Conservation (phyloP, 2,329 filamentous ascomycete genomes). For the Lasiodiplodia sp. region DNA sequence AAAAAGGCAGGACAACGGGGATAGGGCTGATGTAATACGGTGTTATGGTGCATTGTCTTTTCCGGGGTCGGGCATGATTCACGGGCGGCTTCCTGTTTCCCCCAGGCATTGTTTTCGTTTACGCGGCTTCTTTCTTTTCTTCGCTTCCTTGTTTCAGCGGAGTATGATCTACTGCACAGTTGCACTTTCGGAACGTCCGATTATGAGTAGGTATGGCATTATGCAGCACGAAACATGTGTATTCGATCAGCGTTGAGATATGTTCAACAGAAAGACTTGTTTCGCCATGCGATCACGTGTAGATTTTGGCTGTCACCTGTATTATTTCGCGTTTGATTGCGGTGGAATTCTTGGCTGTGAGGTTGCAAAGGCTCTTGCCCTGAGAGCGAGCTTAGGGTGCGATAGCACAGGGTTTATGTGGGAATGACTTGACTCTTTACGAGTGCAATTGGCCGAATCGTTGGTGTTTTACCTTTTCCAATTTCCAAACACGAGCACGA, state of each 20-base stretch:
- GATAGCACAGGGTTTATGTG: not conserved
- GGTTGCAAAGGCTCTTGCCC: too few species aligned
- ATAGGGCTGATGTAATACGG: conserved; percentile 19
- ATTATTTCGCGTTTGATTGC: too few species aligned
- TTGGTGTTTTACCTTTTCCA: not conserved
- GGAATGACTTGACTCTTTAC: not conserved
- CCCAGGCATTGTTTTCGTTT: not conserved
- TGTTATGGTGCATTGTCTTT: conserved; percentile 22
- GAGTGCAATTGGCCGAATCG: conserved; percentile 1
- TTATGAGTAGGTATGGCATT: not conserved
- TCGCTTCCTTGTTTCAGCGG: not conserved
- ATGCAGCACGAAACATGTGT: not conserved
- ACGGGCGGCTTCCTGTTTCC: conserved; percentile 13
- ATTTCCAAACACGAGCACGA: conserved; percentile 24
- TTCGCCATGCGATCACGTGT: not conserved
- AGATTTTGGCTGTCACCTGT: too few species aligned
- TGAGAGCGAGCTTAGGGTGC: not conserved
- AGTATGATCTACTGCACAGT: not conserved
- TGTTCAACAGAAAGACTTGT: not conserved
- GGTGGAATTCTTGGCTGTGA: too few species aligned
- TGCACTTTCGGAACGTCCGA: not conserved
- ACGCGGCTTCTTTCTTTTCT: not conserved
- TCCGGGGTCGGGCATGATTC: conserved; percentile 2
- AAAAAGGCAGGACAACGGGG: conserved; percentile 15
- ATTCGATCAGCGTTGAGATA: not conserved